A percentile compares a stretch with the other conserved stretches of the same genome.
These are phyloP conservation scores for Amanita muscaria DNA, from an alignment of 768 basidiomycete species.

Conservation along the genomic window DNA sequence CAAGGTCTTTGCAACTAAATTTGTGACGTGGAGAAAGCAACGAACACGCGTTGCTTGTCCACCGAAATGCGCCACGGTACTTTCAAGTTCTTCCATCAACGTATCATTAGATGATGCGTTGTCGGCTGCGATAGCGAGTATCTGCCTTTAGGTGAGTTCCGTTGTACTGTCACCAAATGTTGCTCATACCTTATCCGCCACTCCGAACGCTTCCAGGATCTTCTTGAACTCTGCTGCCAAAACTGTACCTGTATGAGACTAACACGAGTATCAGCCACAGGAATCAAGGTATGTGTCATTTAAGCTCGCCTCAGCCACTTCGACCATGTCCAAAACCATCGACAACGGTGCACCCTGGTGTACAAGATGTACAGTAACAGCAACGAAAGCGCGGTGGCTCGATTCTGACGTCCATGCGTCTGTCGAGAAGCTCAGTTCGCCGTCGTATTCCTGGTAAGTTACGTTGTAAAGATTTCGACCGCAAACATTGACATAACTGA, in stretches of 20 bases:
- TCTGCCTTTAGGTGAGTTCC: too few relatives aligned
- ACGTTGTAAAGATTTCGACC: not conserved
- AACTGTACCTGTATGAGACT: not conserved
- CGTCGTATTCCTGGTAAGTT: constrained; percentile 16
- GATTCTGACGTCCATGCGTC: not conserved
- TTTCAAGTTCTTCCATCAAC: constrained; percentile 24
- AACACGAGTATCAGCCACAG: too few relatives aligned
- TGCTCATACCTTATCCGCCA: too few relatives aligned
- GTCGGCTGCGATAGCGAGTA: constrained; percentile 23
- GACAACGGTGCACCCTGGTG: not conserved
- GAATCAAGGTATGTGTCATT: too few relatives aligned
- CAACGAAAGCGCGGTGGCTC: not conserved
- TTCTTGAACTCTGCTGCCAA: not conserved
- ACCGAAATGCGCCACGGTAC: not conserved
- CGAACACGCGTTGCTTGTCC: not conserved
- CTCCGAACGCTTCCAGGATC: too few relatives aligned
- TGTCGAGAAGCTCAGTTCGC: constrained; percentile 4
- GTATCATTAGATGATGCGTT: constrained; percentile 28
- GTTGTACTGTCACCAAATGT: too few relatives aligned
- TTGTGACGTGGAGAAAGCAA: not conserved
- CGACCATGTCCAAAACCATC: not conserved
- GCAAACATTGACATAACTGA: constrained; percentile 13
- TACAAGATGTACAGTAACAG: not conserved
- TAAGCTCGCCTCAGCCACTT: constrained; percentile 18
- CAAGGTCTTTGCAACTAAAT: not conserved